Base-by-base conservation (phyloP, 768 basidiomycete species). In the Kwoniella shandongensis region DNA sequence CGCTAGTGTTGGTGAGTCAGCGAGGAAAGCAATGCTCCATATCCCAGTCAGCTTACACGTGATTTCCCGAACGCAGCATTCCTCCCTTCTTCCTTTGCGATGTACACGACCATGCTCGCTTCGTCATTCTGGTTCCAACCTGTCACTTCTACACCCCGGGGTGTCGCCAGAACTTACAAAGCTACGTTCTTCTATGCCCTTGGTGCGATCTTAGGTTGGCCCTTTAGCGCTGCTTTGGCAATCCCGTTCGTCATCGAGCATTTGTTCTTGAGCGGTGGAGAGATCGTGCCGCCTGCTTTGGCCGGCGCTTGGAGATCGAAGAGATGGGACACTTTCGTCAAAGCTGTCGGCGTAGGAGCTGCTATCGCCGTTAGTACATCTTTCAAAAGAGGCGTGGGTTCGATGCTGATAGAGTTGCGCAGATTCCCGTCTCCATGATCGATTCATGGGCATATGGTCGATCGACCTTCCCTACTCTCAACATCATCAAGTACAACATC, bases 141-240 rank as follows among this genome's bases (percentile, higher is more conserved):
- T 1, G 76, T 72, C 23, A 73, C 76, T 5, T 81, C 64, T 70
- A 79, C 60, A 68, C 73, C 38, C 82, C 86, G 69, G 72, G 78
- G 58, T 79, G 79, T 44, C 81, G 87, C 30, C 86, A 87, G 10
- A 74, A 87, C 25, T n/a, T 70, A 62, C 54, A 77, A 81, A 7
- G 84, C 88, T 0, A 88, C 88, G 0, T 57, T 87, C 44, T 77
- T 81, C 45, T 89, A 91, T 72, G 90, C 89, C 1, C 73, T 84
- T 5, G 93, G 90, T 4, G 89, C 86, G 1, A 83, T 98, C 47
- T 83, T 97, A 30, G 96, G 94, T 4, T 99, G 96, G 96, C 96
- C 96, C 5, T 99, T 99, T 74, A 81, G 89, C n/a, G 81, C 91
- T 17, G 85, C 89, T 0, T 81, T 97, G 6, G 84, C 89, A 0